A percentile compares a stretch with the other conserved stretches of the same genome.
These are phyloP conservation scores for Bigelowiella natans DNA, from an alignment of 78 protist species.

Conservation along the genomic window DNA sequence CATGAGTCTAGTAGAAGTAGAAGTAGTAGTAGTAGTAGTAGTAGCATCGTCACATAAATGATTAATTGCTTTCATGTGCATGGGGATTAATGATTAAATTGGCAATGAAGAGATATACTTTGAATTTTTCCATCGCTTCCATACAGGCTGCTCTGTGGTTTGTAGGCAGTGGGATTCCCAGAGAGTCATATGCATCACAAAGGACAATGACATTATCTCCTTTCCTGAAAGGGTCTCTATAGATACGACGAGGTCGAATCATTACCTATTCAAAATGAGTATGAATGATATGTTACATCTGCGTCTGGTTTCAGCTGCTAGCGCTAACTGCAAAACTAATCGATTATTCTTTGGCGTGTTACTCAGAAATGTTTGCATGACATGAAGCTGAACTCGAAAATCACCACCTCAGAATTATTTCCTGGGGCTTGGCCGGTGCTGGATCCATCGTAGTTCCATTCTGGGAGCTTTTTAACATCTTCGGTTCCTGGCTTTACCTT, in stretches of 20 bases:
- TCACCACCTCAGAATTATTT: constrained; percentile 56
- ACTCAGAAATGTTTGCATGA: neutral
- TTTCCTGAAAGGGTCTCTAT: constrained; percentile 60
- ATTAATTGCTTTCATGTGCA: neutral
- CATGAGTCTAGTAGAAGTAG: neutral
- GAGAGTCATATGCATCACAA: constrained; percentile 33
- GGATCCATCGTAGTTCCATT: constrained; percentile 46
- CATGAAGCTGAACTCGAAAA: too few species aligned
- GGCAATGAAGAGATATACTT: neutral
- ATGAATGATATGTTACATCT: too few species aligned
- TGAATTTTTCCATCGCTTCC: neutral
- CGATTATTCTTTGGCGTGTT: too few species aligned
- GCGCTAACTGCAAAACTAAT: too few species aligned
- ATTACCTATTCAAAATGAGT: too few species aligned
- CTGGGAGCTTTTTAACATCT: neutral
- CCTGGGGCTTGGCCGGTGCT: constrained; percentile 72
- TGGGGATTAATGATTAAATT: neutral
- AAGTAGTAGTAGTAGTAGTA: neutral
- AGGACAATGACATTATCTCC: constrained; percentile 57
- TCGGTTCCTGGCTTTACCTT: neutral
- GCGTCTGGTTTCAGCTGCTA: too few species aligned
- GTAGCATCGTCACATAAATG: neutral
- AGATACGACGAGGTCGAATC: constrained; percentile 54
- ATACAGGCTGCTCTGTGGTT: constrained; percentile 23
- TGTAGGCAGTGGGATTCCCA: constrained; percentile 35